These are phyloP conservation scores for Lentinula edodes DNA, from an alignment of 768 basidiomycete species.

Conservation along the genomic window DNA sequence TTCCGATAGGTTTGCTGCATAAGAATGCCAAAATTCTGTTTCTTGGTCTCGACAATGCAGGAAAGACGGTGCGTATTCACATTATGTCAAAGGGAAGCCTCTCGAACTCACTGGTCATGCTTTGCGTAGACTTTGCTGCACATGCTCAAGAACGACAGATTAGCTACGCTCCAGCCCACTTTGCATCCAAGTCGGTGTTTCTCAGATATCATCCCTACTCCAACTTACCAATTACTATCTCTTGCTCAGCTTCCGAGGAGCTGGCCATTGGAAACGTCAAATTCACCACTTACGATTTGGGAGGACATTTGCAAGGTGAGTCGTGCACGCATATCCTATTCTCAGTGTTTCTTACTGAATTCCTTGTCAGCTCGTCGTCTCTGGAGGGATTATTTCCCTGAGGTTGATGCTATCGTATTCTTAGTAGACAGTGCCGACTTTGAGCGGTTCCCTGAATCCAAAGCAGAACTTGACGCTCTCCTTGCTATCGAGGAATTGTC, in stretches of 20 bases:
- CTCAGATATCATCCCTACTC: background rate
- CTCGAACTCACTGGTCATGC: background rate
- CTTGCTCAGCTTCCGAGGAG: slow-evolving; percentile 84
- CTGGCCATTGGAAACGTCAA: slow-evolving; percentile 98
- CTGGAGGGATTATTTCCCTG: slow-evolving; percentile 99
- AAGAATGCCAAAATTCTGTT: slow-evolving; percentile 99
- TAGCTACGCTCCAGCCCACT: slow-evolving; percentile 96
- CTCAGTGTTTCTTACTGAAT: background rate
- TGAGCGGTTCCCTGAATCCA: slow-evolving; percentile 94
- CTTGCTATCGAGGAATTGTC: slow-evolving; percentile 92
- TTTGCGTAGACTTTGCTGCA: slow-evolving; percentile 79
- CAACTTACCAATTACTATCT: slow-evolving; percentile 7
- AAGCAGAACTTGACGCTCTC: slow-evolving; percentile 94
- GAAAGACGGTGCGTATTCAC: slow-evolving; percentile 77
- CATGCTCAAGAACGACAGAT: slow-evolving; percentile 99
- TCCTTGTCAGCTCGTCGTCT: slow-evolving; percentile 79
- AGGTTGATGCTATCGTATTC: slow-evolving; percentile 98
- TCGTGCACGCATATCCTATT: background rate
- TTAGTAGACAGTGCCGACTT: slow-evolving; percentile 96
- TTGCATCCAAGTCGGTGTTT: slow-evolving; percentile 84
- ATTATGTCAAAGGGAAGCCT: background rate
- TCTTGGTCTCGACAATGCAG: slow-evolving; percentile 97
- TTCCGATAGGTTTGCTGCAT: slow-evolving; percentile 68
- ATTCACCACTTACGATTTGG: slow-evolving; percentile 97
- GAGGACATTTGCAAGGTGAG: slow-evolving; percentile 94